Percentiles rank a stretch among this genome's conserved stretches.
phyloP scores from a whole-genome alignment of 2,329 filamentous ascomycete species.

The Colletotrichum siamense region DNA sequence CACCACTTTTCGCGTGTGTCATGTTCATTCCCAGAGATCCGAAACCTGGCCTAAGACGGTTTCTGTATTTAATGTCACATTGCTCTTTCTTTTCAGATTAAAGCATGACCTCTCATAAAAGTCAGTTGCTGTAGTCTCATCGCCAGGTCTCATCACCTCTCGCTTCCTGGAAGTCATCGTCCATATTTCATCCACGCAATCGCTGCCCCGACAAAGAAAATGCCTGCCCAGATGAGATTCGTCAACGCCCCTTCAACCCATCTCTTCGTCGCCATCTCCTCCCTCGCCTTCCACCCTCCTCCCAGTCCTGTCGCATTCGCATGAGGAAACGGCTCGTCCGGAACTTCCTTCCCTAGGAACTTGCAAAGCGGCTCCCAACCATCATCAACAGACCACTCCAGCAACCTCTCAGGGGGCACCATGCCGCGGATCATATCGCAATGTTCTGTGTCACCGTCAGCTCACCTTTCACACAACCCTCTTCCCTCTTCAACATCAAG shows the following conservation, averaged over 20 bases:
- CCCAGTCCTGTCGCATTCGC: slow-evolving; percentile 27
- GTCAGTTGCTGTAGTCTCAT: too few species aligned
- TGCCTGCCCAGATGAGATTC: not conserved
- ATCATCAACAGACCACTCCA: slow-evolving; percentile 42
- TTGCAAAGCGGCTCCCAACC: slow-evolving; percentile 47
- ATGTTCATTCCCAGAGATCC: too few species aligned
- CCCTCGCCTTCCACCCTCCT: slow-evolving; percentile 11
- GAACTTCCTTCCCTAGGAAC: slow-evolving; percentile 41
- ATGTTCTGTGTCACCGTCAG: slow-evolving; percentile 28
- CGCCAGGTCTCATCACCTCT: too few species aligned
- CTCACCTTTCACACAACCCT: too few species aligned
- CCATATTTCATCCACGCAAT: not conserved
- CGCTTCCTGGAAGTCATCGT: too few species aligned
- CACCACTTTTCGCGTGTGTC: too few species aligned
- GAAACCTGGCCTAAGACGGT: too few species aligned
- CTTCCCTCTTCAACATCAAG: too few species aligned
- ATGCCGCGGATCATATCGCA: slow-evolving; percentile 36
- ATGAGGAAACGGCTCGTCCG: slow-evolving; percentile 37
- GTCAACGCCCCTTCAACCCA: slow-evolving; percentile 17
- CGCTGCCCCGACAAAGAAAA: not conserved
- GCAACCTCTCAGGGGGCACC: slow-evolving; percentile 27
- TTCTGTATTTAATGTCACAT: too few species aligned
- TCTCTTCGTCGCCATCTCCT: slow-evolving; percentile 17
- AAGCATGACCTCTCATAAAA: too few species aligned
- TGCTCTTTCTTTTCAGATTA: too few species aligned